Evolutionary conservation across 768 basidiomycete genomes (phyloP).

Genomic region (Leccinellum albellum): DNA sequence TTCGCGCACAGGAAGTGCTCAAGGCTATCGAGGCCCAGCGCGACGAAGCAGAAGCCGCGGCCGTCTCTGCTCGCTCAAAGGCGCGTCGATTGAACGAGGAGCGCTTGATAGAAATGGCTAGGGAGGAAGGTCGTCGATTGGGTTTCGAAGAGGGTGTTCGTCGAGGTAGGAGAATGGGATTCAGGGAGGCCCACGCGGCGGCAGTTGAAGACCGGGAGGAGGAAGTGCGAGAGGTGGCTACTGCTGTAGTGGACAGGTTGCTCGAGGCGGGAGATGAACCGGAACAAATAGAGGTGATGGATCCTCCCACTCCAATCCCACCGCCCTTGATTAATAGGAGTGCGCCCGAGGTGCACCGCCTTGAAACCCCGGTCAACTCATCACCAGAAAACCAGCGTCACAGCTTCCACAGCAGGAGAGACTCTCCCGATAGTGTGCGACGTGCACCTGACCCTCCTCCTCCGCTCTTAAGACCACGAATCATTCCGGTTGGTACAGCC

Average conservation of each 20-base stretch:
- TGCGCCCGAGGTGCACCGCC: slow-evolving; percentile 26
- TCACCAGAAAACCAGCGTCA: slow-evolving; percentile 18
- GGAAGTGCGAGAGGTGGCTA: slow-evolving; percentile 19
- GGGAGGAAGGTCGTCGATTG: slow-evolving; percentile 50
- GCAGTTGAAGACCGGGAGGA: slow-evolving; percentile 11
- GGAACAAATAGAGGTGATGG: slow-evolving; percentile 21
- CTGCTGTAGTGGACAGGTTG: slow-evolving; percentile 20
- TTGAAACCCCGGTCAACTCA: slow-evolving; percentile 15
- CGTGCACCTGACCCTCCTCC: slow-evolving; percentile 11
- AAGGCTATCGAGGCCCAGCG: slow-evolving; percentile 46
- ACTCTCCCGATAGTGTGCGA: slow-evolving; percentile 13
- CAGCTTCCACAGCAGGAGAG: slow-evolving; percentile 18
- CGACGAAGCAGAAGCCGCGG: slow-evolving; percentile 46
- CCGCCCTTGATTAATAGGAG: slow-evolving; percentile 11
- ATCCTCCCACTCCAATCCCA: slow-evolving; percentile 12
- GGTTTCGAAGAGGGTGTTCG: slow-evolving; percentile 52
- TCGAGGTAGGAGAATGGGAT: slow-evolving; percentile 30
- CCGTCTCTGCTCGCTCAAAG: slow-evolving; percentile 41
- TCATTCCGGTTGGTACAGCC: slow-evolving; percentile 5
- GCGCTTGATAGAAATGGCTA: slow-evolving; percentile 44
- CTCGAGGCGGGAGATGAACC: slow-evolving; percentile 22
- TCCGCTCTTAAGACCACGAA: slow-evolving; percentile 12
- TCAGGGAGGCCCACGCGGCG: slow-evolving; percentile 23
- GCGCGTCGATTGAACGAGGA: slow-evolving; percentile 45
- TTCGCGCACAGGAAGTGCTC: slow-evolving; percentile 51